Conservation (phyloP, 2,329 filamentous ascomycete genomes). For the Alternaria dauci region DNA sequence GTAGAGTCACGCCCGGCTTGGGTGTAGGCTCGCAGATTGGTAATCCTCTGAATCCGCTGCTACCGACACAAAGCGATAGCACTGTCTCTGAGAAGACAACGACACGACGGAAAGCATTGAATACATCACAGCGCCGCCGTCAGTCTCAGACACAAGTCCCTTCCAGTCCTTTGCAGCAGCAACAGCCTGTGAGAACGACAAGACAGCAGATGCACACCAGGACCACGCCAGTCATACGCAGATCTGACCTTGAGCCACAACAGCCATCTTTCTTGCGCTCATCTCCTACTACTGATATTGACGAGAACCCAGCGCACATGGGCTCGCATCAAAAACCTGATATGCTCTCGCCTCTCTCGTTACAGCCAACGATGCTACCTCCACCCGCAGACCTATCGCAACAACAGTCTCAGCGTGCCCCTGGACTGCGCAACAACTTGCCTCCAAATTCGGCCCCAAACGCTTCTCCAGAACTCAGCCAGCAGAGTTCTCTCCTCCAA, state of each 20-base stretch:
- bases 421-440: background rate
- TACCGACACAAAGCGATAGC: conserved; percentile 1
- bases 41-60: background rate
- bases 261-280: conserved; percentile 5
- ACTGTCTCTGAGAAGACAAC: background rate
- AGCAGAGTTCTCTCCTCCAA: background rate
- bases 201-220: background rate
- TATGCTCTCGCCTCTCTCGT: background rate
- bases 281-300: conserved; percentile 15
- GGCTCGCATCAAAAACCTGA: background rate
- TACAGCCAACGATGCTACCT: background rate
- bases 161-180: background rate
- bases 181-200: background rate
- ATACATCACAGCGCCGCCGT: background rate
- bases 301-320: background rate
- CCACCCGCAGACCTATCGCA: background rate
- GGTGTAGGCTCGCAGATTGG: background rate
- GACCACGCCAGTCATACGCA: background rate
- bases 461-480: background rate
- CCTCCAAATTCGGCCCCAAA: background rate
- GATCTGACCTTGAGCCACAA: background rate
- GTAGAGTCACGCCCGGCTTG: background rate
- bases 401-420: background rate
- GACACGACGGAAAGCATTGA: background rate
- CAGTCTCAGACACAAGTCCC: background rate